phyloP scores from a whole-genome alignment of 2,329 filamentous ascomycete species.

The Parasarocladium wereldwijsianum region DNA sequence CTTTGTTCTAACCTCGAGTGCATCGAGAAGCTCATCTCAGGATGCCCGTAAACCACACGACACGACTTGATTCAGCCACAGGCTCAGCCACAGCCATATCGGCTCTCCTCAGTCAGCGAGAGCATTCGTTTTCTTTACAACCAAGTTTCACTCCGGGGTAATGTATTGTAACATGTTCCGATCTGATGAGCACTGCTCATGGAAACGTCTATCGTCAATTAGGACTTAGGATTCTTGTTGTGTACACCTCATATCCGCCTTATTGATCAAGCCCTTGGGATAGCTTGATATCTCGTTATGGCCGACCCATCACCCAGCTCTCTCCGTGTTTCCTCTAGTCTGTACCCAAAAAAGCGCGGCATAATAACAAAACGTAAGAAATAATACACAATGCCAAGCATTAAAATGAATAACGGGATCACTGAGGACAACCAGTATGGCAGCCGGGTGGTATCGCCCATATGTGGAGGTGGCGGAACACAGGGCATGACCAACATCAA shows the following conservation, averaged over 20 bases:
- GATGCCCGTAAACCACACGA: too few relatives aligned
- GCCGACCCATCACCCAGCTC: conserved; percentile 1
- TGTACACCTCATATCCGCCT: too few relatives aligned
- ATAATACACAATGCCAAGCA: conserved; percentile 1
- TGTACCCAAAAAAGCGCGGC: neutral
- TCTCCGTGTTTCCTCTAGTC: neutral
- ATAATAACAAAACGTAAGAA: neutral
- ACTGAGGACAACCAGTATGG: conserved; percentile 1
- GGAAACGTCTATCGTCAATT: neutral
- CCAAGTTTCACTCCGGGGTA: neutral
- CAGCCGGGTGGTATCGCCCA: neutral
- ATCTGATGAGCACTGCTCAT: neutral
- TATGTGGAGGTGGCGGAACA: neutral
- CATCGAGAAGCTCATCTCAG: too few relatives aligned
- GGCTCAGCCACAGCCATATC: too few relatives aligned
- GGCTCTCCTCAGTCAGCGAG: too few relatives aligned
- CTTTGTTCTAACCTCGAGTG: too few relatives aligned
- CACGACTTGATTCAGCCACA: too few relatives aligned
- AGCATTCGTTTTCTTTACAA: neutral
- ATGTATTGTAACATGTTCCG: neutral
- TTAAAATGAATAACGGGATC: neutral
- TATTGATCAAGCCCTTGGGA: too few relatives aligned
- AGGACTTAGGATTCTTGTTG: too few relatives aligned
- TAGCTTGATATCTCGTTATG: conserved; percentile 1
- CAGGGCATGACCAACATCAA: conserved; percentile 1